Percentiles rank a stretch among this genome's conserved stretches.
Evolutionary conservation across 495 filamentous ascomycete species (phyloP).

Genomic region (Podospora conica): DNA sequence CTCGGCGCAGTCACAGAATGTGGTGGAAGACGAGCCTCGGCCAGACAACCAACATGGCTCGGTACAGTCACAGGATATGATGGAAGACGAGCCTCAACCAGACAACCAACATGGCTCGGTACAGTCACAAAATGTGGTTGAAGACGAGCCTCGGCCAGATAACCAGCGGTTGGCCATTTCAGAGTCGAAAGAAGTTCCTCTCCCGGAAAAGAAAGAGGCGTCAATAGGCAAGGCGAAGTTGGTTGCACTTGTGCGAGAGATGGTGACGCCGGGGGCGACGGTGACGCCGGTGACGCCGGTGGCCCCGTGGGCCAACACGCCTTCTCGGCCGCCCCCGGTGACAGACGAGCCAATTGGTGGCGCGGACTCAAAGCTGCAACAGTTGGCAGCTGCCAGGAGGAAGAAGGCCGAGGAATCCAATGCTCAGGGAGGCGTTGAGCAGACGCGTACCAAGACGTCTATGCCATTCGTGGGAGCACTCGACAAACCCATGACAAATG

Average conservation of each 20-base stretch:
- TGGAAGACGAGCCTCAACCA: background rate
- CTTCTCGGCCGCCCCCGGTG: too few species aligned
- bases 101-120: background rate
- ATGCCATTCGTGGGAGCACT: too few species aligned
- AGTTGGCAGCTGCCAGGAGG: constrained; percentile 77
- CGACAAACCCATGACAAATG: too few species aligned
- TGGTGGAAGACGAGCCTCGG: background rate
- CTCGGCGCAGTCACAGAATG: background rate
- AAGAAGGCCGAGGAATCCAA: constrained; percentile 72
- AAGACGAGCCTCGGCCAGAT: background rate
- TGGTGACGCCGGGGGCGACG: too few species aligned
- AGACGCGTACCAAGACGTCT: constrained; percentile 23
- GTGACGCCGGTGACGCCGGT: too few species aligned
- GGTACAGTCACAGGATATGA: background rate
- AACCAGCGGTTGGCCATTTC: too few species aligned
- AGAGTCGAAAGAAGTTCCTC: too few species aligned
- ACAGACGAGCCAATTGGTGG: too few species aligned
- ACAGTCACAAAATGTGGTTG: background rate
- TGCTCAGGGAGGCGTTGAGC: constrained; percentile 29
- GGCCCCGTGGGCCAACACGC: too few species aligned
- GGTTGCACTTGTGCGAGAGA: too few species aligned
- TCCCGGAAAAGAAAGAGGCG: too few species aligned
- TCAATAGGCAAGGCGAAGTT: too few species aligned
- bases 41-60: background rate
- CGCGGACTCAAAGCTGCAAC: constrained; percentile 91